These are phyloP conservation scores for Podaxis pistillaris DNA, from an alignment of 768 basidiomycete genomes.

Conservation along the genomic window DNA sequence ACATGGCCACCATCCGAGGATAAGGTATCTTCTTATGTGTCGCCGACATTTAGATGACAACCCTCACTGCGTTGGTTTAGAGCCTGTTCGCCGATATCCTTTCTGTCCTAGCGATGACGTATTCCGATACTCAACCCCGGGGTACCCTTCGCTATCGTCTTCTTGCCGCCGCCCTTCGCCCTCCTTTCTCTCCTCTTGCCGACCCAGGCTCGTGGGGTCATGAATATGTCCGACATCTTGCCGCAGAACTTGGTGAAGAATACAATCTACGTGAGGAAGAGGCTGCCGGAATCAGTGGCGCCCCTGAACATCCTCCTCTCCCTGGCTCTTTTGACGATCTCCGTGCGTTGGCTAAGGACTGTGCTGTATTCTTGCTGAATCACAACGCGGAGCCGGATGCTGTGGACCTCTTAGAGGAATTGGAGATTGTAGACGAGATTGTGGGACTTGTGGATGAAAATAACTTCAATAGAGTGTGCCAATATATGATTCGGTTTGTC, in stretches of 20 bases:
- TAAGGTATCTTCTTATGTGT: conserved; percentile 47
- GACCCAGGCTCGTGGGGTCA: conserved; percentile 99
- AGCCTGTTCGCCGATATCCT: conserved; percentile 95
- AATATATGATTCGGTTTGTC: conserved; percentile 90
- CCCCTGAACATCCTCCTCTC: conserved; percentile 28
- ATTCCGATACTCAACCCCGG: conserved; percentile 95
- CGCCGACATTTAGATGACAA: background rate
- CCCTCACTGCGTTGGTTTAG: conserved; percentile 38
- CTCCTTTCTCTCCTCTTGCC: conserved; percentile 62
- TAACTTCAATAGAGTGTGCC: conserved; percentile 86
- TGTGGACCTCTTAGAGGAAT: conserved; percentile 90
- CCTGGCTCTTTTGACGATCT: conserved; percentile 74
- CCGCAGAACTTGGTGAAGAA: conserved; percentile 95
- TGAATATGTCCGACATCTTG: conserved; percentile 96
- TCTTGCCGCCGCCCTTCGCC: conserved; percentile 68
- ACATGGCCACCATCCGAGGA: conserved; percentile 76
- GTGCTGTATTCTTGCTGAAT: conserved; percentile 83
- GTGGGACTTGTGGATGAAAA: conserved; percentile 80
- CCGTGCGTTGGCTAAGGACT: conserved; percentile 72
- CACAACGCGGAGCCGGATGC: conserved; percentile 99
- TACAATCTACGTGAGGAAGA: conserved; percentile 67
- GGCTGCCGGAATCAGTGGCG: conserved; percentile 27
- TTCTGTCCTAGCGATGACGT: conserved; percentile 98
- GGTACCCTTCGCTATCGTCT: conserved; percentile 94
- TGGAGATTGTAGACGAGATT: conserved; percentile 86